Base-by-base conservation (phyloP, 768 basidiomycete genomes). In the Boletellus ananiceps region DNA sequence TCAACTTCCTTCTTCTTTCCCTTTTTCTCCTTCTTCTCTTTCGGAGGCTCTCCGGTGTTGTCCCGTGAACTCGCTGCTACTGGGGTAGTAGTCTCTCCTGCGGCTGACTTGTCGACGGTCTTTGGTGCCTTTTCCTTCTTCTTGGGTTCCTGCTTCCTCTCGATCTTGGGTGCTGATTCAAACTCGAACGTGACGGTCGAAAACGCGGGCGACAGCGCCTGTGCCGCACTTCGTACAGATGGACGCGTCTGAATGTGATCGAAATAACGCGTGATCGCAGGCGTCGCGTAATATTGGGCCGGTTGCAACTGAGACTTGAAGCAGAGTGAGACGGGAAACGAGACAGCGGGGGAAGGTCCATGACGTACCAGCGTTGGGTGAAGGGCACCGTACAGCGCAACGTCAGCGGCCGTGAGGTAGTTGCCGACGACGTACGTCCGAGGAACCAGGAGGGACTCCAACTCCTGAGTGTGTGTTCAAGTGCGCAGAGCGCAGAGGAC, bases 201-300 rank as follows among this genome's bases (percentile, higher is more conserved):
- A 59, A 84, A 85, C 4, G 78, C 73, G 27, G 80, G 74, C 1
- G 76, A 68, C 25, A 79, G 70, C 0, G 74, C 62, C 38, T 74
- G 72, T 6, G 83, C 80, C 3, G 81, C 77, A 39, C 74, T 71
- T 21, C 80, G 75, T 35, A 96, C 82, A 14, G 77, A 66, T 6
- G 84, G 74, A 18, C 74, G 74, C 40, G 81, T 77, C 71, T 98
- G 95, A 50, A 99, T 79, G 69, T 97, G 92, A 69, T 94, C 88
- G 64, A 98, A 95, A 76, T 95, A 97, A 39, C 96, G 88, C 36
- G 88, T 88, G 34, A 98, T 67, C 18, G 89, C 78, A 5, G 95
- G 93, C 47, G 83, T 79, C 15, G 83, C 71, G 64, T 89, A 85
- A 72, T 89, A 86, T 63, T 88, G 80, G n/a, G 76, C 57, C 5